These are phyloP conservation scores for Leishmania major DNA, from an alignment of 208 protist genomes.

Conservation along the genomic window DNA sequence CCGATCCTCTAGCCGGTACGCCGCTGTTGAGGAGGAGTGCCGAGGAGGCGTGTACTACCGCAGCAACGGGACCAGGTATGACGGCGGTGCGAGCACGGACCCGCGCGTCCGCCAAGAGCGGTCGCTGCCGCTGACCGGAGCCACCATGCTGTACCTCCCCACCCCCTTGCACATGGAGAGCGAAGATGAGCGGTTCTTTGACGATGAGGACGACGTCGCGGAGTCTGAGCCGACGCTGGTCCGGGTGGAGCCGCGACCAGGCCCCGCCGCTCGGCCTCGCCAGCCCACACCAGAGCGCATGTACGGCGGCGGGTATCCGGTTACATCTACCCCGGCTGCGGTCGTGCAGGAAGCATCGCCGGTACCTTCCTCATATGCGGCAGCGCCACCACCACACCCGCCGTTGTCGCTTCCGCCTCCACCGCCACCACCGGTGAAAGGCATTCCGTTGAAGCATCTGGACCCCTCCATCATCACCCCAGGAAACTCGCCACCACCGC, in stretches of 20 bases:
- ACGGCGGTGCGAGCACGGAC: constrained; percentile 22
- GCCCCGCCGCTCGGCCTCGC: constrained; percentile 15
- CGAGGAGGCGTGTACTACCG: constrained; percentile 62
- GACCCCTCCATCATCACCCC: constrained; percentile 8
- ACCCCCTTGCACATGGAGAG: constrained; percentile 42
- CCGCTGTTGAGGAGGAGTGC: constrained; percentile 18
- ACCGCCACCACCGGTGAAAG: constrained; percentile 2
- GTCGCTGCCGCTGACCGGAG: constrained; percentile 35
- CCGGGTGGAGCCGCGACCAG: constrained; percentile 22
- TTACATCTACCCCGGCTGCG: background rate
- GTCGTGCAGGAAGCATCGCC: background rate
- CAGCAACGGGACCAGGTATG: constrained; percentile 43
- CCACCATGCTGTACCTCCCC: constrained; percentile 43
- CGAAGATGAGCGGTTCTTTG: constrained; percentile 61
- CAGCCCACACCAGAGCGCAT: constrained; percentile 38
- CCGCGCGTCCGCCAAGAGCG: constrained; percentile 16
- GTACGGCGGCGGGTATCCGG: constrained; percentile 44
- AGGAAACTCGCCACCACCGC: constrained; percentile 30
- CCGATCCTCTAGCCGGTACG: constrained; percentile 26
- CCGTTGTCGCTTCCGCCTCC: constrained; percentile 10
- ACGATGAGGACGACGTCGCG: constrained; percentile 58
- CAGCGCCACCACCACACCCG: background rate
- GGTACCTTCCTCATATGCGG: constrained; percentile 2
- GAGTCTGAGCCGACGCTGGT: constrained; percentile 41
- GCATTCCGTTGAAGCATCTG: constrained; percentile 15